phyloP scores from a whole-genome alignment of 179 eudicot genomes.

The Amaranthus tricolor region DNA sequence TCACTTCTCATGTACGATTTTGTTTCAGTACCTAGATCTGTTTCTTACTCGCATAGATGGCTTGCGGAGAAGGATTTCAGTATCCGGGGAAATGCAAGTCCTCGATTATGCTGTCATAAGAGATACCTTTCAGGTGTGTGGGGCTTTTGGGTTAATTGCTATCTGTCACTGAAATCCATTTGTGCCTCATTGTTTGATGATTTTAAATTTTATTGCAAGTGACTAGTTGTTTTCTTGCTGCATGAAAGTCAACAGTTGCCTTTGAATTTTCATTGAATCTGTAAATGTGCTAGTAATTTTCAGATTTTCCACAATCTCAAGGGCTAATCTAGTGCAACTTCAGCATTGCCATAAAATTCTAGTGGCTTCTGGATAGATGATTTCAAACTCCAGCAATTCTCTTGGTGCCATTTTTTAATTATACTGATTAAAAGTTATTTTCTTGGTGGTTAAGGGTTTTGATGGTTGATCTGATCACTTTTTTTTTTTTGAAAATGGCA shows the following conservation, averaged over 20 bases:
- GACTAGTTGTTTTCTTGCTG: constrained; percentile 1
- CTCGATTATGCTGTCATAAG: constrained; percentile 58
- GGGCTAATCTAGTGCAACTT: no score
- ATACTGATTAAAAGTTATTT: neutral
- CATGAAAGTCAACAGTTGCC: neutral
- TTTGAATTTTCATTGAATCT: neutral
- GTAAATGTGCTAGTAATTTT: neutral
- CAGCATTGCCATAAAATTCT: no score
- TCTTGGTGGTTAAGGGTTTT: neutral
- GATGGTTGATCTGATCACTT: neutral
- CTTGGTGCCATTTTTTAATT: neutral
- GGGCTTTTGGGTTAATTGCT: neutral
- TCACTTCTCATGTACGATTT: constrained; percentile 18
- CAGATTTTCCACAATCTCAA: neutral
- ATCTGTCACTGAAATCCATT: neutral
- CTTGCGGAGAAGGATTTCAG: constrained; percentile 73
- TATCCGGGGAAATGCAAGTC: constrained; percentile 52
- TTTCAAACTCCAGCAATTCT: neutral
- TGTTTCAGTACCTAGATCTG: constrained; percentile 77
- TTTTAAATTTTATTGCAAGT: neutral
- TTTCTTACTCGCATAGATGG: constrained; percentile 93
- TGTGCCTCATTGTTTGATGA: neutral
- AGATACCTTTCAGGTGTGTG: constrained; percentile 78
- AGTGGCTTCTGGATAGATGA: neutral
- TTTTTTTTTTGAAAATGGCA: neutral